Evolutionary conservation across 2,329 filamentous ascomycete genomes (phyloP), one percentile per base, ranked within the genome.

Genomic region (Aspergillus fijiensis): DNA sequence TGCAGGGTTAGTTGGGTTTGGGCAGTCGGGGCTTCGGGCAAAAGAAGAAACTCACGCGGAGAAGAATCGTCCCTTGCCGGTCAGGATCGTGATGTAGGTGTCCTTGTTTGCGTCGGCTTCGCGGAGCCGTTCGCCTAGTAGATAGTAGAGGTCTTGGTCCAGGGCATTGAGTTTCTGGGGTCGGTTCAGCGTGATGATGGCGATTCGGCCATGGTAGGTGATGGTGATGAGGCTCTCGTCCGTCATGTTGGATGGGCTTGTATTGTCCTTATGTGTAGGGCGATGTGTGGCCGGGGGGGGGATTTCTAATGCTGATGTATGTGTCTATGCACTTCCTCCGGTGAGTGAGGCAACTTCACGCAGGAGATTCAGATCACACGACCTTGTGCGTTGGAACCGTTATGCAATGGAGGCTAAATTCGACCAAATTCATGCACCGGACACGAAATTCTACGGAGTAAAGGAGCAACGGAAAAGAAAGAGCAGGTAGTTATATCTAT

Each of bases 161-260:
- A 97, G 79, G 33, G 94, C 92, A 76, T 96, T 96, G 76, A 98
- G 90, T 80, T 97, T 97, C 73, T 87, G 85, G 57, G 88, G 85
- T 55, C 91, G 89, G 77, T 93, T 89, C 72, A 99, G 88, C 19
- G 91, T 96, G 76, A 99, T 88, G 72, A 93, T 86, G 70, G 94
- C 91, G 65, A 92, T 79, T 61, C 87, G 87, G 74, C 85, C 89
- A 68, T 82, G 80, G 75, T 87, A 90, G 62, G 86, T 82, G 68
- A 90, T 72, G 51, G 81, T 82, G 61, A 89, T 81, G 54, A 77
- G 74, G 63, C 85, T 75, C 58, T 81, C 75, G 63, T 67, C 67
- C 6, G 68, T 62, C 71, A 74, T 74, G 27, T 27, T 66, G 52
- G 5, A 5, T 9, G 47, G 14, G 12, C 11, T 35, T 29, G 27